These are phyloP conservation scores for Penicillium brasilianum DNA, from an alignment of 2,329 filamentous ascomycete species.

Conservation along the genomic window DNA sequence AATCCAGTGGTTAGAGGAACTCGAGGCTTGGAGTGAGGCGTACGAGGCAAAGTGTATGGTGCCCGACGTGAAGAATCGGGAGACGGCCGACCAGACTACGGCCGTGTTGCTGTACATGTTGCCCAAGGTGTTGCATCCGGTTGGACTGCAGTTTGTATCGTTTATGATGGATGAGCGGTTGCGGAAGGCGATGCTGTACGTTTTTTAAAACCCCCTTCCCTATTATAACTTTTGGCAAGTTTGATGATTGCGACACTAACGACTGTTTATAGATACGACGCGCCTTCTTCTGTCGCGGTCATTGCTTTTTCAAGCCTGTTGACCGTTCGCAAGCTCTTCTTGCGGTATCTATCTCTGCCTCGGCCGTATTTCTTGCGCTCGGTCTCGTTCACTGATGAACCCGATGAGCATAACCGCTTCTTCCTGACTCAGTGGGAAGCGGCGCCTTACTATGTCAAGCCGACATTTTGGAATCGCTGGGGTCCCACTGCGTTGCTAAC, in stretches of 20 bases:
- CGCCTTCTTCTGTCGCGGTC: conserved; percentile 42
- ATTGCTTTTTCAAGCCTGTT: conserved; percentile 56
- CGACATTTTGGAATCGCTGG: conserved; percentile 67
- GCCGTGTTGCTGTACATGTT: conserved; percentile 66
- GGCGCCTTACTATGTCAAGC: conserved; percentile 68
- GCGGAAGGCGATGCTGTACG: conserved; percentile 68
- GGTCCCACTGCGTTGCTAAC: conserved; percentile 60
- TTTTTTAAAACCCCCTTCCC: conserved; percentile 10
- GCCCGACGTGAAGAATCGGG: conserved; percentile 55
- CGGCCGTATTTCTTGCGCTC: conserved; percentile 52
- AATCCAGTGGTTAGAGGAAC: conserved; percentile 58
- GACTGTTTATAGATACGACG: conserved; percentile 41
- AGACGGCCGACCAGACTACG: conserved; percentile 64
- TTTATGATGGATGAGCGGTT: conserved; percentile 69
- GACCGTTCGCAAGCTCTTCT: conserved; percentile 57
- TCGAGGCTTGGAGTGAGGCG: conserved; percentile 55
- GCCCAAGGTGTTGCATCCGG: conserved; percentile 49
- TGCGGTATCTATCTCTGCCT: conserved; percentile 66
- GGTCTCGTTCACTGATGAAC: conserved; percentile 49
- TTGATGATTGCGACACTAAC: background rate
- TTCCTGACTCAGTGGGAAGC: conserved; percentile 60
- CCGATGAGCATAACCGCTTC: conserved; percentile 62
- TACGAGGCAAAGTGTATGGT: conserved; percentile 68
- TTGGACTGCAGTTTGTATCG: conserved; percentile 58
- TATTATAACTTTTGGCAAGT: too few species aligned